Evolutionary conservation across 331 rosid species (phyloP).

Genomic region (Saraca asoca): DNA sequence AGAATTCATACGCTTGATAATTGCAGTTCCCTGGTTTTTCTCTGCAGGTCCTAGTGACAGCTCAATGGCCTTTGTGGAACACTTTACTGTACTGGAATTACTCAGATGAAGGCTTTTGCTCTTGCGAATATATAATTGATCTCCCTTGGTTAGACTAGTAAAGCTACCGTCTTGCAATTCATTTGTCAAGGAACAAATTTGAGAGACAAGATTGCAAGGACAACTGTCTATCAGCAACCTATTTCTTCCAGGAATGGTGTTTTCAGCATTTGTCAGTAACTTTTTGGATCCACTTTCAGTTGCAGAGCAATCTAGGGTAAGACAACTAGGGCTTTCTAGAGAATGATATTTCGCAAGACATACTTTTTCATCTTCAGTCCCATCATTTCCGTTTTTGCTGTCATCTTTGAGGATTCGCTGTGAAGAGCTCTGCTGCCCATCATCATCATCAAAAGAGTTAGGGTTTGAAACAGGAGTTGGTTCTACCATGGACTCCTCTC

Average conservation of each 20-base stretch:
- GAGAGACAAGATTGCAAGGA: constrained; percentile 71
- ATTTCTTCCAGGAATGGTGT: constrained; percentile 48
- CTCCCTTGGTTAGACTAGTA: constrained; percentile 35
- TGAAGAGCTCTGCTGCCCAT: constrained; percentile 62
- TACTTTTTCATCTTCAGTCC: constrained; percentile 42
- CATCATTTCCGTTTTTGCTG: constrained; percentile 45
- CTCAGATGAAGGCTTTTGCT: constrained; percentile 55
- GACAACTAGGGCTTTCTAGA: constrained; percentile 44
- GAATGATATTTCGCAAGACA: constrained; percentile 58
- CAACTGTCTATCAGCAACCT: constrained; percentile 58
- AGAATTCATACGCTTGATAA: constrained; percentile 67
- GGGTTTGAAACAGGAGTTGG: constrained; percentile 49
- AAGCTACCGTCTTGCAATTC: constrained; percentile 48
- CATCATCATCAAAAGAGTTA: constrained; percentile 74
- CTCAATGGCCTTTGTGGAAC: constrained; percentile 47
- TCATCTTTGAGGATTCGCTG: constrained; percentile 41
- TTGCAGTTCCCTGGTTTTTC: constrained; percentile 56
- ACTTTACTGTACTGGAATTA: constrained; percentile 40
- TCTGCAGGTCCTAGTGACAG: constrained; percentile 50
- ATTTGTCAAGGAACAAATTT: constrained; percentile 52
- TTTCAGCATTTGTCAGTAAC: constrained; percentile 51
- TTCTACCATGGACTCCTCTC: constrained; percentile 77
- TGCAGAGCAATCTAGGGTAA: constrained; percentile 38
- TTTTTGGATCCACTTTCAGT: constrained; percentile 44
- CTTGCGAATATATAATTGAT: constrained; percentile 45